These are phyloP conservation scores for Kwoniella dejecticola DNA, from an alignment of 768 basidiomycete genomes.

Conservation along the genomic window DNA sequence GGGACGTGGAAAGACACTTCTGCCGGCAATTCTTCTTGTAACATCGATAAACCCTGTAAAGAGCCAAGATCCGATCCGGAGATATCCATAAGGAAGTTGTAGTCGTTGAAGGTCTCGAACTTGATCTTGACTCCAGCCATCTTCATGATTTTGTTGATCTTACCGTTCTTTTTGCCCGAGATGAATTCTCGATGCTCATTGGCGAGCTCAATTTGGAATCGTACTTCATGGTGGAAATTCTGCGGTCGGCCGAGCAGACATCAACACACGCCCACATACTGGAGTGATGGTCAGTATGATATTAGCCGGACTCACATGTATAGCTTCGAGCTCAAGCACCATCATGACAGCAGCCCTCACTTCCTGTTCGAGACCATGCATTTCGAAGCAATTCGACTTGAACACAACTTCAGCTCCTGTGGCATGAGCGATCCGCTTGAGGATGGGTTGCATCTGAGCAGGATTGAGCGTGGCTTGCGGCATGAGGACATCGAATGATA, in stretches of 20 bases:
- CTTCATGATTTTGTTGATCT: slow-evolving; percentile 99
- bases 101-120: slow-evolving; percentile 90
- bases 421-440: slow-evolving; percentile 81
- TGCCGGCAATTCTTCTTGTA: slow-evolving; percentile 97
- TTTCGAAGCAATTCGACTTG: slow-evolving; percentile 96
- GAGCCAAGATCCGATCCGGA: slow-evolving; percentile 81
- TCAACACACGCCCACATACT: not conserved
- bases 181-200: slow-evolving; percentile 99
- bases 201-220: slow-evolving; percentile 95
- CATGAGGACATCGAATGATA: slow-evolving; percentile 87
- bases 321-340: slow-evolving; percentile 85
- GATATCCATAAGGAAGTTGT: slow-evolving; percentile 91
- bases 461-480: slow-evolving; percentile 79
- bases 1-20: slow-evolving; percentile 99
- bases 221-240: slow-evolving; percentile 95
- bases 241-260: slow-evolving; percentile 44
- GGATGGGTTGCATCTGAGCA: slow-evolving; percentile 75
- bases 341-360: slow-evolving; percentile 80
- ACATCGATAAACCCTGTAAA: slow-evolving; percentile 78
- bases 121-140: slow-evolving; percentile 96
- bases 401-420: slow-evolving; percentile 94
- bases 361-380: slow-evolving; percentile 90
- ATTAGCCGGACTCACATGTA: slow-evolving; percentile 66
- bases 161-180: slow-evolving; percentile 98
- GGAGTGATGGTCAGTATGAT: not conserved